A percentile compares a stretch with the other conserved stretches of the same genome.
Evolutionary conservation across 495 filamentous ascomycete species (phyloP).

Genomic region (Hypoxylon perforatum): DNA sequence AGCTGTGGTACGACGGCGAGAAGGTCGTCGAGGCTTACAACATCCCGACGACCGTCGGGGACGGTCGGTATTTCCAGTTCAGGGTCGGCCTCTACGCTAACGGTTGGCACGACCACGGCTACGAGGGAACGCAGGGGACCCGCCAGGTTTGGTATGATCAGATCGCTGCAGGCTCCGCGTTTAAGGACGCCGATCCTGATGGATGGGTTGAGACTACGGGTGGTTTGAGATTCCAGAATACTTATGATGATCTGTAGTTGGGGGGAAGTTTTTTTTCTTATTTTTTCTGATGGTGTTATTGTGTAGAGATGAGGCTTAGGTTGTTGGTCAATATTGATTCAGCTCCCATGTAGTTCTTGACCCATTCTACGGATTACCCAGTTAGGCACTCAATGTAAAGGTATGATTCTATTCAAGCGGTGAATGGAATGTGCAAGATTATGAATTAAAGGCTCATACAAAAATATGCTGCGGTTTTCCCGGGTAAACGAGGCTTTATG

Average conservation of each 20-base stretch:
- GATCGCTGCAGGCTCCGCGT: conserved; percentile 60
- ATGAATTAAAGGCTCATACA: too few relatives aligned
- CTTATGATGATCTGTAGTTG: not conserved
- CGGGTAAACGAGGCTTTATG: too few relatives aligned
- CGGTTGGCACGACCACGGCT: conserved; percentile 63
- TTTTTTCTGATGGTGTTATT: too few relatives aligned
- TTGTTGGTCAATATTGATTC: too few relatives aligned
- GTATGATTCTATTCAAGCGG: too few relatives aligned
- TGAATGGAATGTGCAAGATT: too few relatives aligned
- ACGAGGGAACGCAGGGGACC: conserved; percentile 59
- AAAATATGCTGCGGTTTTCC: too few relatives aligned
- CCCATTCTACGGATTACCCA: too few relatives aligned
- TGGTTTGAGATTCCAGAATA: not conserved
- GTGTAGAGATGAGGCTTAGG: too few relatives aligned
- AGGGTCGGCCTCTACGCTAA: conserved; percentile 67
- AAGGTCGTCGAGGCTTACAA: conserved; percentile 58
- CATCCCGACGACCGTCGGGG: conserved; percentile 59
- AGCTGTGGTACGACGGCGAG: conserved; percentile 62
- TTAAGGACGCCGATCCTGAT: conserved; percentile 58
- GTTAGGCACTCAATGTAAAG: too few relatives aligned
- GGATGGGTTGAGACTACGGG: conserved; percentile 9
- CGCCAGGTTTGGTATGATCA: conserved; percentile 66
- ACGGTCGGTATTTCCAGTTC: conserved; percentile 62
- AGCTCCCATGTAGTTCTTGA: too few relatives aligned
- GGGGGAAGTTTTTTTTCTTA: not conserved